Evolutionary conservation across 2,329 filamentous ascomycete genomes (phyloP).

Genomic region (Aspergillus vadensis): DNA sequence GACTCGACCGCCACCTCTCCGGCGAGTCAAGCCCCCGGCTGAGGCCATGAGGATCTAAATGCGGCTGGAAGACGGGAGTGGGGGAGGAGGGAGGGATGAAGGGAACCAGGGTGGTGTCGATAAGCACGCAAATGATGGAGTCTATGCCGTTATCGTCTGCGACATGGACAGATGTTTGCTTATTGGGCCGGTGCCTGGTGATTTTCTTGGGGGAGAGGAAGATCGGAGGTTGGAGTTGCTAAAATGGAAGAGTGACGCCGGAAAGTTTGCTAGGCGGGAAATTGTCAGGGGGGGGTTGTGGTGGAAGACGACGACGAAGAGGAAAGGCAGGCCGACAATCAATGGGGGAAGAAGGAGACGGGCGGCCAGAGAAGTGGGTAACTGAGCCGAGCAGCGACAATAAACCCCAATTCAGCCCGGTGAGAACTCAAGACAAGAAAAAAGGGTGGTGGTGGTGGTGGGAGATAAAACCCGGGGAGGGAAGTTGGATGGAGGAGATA

Average conservation of each 20-base stretch:
- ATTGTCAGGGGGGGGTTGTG: constrained; percentile 27
- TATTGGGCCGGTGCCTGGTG: neutral
- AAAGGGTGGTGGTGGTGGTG: neutral
- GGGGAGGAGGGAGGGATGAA: constrained; percentile 14
- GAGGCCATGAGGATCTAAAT: constrained; percentile 57
- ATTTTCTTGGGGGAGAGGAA: neutral
- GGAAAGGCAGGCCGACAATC: constrained; percentile 8
- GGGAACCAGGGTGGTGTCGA: constrained; percentile 15
- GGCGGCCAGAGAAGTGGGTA: constrained; percentile 8
- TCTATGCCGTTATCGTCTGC: constrained; percentile 20
- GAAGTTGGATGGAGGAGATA: constrained; percentile 1
- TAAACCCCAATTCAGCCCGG: neutral
- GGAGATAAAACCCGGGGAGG: neutral
- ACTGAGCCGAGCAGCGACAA: neutral
- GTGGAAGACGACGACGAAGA: constrained; percentile 8
- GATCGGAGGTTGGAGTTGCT: constrained; percentile 6
- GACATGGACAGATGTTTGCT: constrained; percentile 15
- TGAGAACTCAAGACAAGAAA: neutral
- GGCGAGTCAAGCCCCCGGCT: constrained; percentile 70
- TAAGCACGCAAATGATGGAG: constrained; percentile 17
- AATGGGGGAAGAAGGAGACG: constrained; percentile 11
- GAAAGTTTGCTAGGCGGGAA: constrained; percentile 21
- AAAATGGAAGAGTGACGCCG: constrained; percentile 14
- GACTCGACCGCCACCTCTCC: constrained; percentile 65
- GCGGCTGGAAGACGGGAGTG: constrained; percentile 19